Evolutionary conservation across 148 eudicot species (phyloP).

Genomic region (Rhododendron simsii): DNA sequence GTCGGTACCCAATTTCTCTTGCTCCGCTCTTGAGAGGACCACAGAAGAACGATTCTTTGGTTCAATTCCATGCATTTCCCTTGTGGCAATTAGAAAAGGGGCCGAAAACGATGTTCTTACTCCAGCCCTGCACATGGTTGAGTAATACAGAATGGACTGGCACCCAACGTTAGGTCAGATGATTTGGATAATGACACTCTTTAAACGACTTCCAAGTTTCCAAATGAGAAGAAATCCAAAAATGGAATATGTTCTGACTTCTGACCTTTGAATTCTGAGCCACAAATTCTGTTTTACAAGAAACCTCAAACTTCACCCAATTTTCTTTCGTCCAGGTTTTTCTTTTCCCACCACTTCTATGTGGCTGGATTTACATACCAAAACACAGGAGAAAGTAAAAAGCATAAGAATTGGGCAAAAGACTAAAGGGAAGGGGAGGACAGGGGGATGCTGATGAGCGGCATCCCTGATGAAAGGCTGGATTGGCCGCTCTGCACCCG

Average conservation of each 20-base stretch:
- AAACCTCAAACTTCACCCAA: neutral
- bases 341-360: neutral
- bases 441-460: no score
- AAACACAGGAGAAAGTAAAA: neutral
- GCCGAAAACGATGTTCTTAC: neutral
- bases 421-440: no score
- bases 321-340: neutral
- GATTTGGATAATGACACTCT: neutral
- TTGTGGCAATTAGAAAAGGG: neutral
- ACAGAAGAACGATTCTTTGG: neutral
- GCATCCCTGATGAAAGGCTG: no score
- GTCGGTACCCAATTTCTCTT: neutral
- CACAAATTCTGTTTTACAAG: neutral
- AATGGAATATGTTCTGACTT: neutral
- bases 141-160: neutral
- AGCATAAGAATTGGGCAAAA: no score
- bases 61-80: neutral
- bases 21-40: neutral
- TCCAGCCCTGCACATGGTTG: neutral
- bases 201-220: neutral
- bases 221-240: neutral
- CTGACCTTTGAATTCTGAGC: neutral
- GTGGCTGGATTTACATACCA: neutral
- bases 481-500: no score
- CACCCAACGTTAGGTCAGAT: neutral